Evolutionary conservation across 2,329 filamentous ascomycete genomes (phyloP).

Genomic region (Lasiodiplodia sp.): DNA sequence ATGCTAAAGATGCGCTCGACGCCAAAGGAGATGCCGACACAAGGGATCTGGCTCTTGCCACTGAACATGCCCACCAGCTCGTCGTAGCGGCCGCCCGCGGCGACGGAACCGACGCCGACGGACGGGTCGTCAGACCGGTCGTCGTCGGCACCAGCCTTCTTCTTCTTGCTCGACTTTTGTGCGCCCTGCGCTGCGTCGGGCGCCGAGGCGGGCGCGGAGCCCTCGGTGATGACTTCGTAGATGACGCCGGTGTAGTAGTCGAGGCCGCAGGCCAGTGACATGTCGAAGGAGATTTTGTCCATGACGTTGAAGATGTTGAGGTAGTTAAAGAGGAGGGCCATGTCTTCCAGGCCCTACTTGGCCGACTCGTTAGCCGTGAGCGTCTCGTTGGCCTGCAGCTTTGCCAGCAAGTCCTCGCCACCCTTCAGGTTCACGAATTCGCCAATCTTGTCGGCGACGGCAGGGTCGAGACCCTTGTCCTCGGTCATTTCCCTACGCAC

Average conservation of each 20-base stretch:
- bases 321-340: constrained; percentile 82
- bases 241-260: constrained; percentile 93
- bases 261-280: constrained; percentile 88
- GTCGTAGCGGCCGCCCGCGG: constrained; percentile 90
- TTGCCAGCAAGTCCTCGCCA: constrained; percentile 74
- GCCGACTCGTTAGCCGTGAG: constrained; percentile 76
- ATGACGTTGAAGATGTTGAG: constrained; percentile 78
- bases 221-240: constrained; percentile 86
- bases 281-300: constrained; percentile 82
- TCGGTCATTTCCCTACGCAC: constrained; percentile 93
- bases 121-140: constrained; percentile 81
- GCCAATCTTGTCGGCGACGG: constrained; percentile 86
- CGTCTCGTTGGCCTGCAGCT: constrained; percentile 70
- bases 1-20: constrained; percentile 96
- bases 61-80: constrained; percentile 94
- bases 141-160: constrained; percentile 60
- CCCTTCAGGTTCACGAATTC: constrained; percentile 83
- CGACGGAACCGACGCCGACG: constrained; percentile 84
- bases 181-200: constrained; percentile 51
- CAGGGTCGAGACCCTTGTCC: constrained; percentile 80
- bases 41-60: constrained; percentile 84
- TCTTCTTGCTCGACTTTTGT: constrained; percentile 50
- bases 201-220: constrained; percentile 64
- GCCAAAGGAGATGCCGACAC: constrained; percentile 90
- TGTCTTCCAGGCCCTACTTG: constrained; percentile 80